Conservation (phyloP, 257 asterid genomes). For the Fraxinus quadrangulata region DNA sequence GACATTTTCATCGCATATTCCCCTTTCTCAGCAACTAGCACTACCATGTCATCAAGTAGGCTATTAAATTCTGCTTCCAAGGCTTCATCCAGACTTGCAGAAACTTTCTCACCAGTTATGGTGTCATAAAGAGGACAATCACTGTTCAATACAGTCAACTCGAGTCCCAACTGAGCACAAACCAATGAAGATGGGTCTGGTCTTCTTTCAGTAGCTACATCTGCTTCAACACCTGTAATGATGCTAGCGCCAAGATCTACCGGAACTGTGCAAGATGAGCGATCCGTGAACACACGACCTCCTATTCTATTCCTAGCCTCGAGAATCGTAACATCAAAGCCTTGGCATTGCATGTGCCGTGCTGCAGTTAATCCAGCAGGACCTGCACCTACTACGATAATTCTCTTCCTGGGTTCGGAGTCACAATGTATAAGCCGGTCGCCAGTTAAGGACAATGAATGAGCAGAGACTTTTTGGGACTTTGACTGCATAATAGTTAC, state of each 20-base stretch:
- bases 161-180: slow-evolving; percentile 96
- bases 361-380: slow-evolving; percentile 99
- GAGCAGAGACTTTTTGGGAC: slow-evolving; percentile 37
- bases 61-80: slow-evolving; percentile 91
- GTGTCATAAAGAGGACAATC: slow-evolving; percentile 96
- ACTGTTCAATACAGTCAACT: slow-evolving; percentile 89
- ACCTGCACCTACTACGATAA: slow-evolving; percentile 93
- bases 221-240: slow-evolving; percentile 98
- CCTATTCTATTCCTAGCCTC: slow-evolving; percentile 98
- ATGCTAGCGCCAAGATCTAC: slow-evolving; percentile 99
- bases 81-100: slow-evolving; percentile 78
- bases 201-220: slow-evolving; percentile 94
- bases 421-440: slow-evolving; percentile 33
- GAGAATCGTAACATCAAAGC: slow-evolving; percentile 73
- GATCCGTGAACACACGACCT: slow-evolving; percentile 95
- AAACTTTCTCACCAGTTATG: slow-evolving; percentile 82
- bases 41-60: slow-evolving; percentile 91
- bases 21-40: slow-evolving; percentile 90
- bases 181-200: slow-evolving; percentile 96
- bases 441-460: slow-evolving; percentile 27
- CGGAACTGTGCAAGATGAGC: slow-evolving; percentile 85
- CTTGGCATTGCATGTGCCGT: slow-evolving; percentile 95
- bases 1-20: slow-evolving; percentile 85
- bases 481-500: slow-evolving; percentile 33
- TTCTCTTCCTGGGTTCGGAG: slow-evolving; percentile 47